Percentiles rank a stretch among this genome's conserved stretches.
These are phyloP conservation scores for Ascoidea rubescens DNA, from an alignment of 805 yeast species.

Conservation along the genomic window DNA sequence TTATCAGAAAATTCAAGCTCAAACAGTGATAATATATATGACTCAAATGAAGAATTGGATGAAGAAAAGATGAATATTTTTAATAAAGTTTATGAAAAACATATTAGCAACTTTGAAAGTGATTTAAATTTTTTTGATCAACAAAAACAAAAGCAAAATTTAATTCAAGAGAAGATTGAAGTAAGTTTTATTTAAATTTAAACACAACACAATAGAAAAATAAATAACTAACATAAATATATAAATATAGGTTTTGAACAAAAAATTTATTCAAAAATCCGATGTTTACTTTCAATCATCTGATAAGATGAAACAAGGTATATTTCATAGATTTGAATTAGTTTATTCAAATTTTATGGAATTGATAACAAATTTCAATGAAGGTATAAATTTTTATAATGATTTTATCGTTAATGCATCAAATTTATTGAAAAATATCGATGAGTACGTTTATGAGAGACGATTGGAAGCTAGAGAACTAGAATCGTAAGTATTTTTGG, in stretches of 20 bases:
- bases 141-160: slow-evolving; percentile 23
- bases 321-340: slow-evolving; percentile 16
- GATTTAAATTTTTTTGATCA: slow-evolving; percentile 35
- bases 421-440: slow-evolving; percentile 32
- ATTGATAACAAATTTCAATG: slow-evolving; percentile 42
- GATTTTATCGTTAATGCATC: slow-evolving; percentile 38
- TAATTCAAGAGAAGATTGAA: slow-evolving; percentile 25
- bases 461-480: slow-evolving; percentile 39
- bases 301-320: slow-evolving; percentile 2
- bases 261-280: slow-evolving; percentile 8
- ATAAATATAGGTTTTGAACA: slow-evolving; percentile 5
- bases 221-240: too few relatives aligned
- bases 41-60: slow-evolving; percentile 11
- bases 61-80: slow-evolving; percentile 10
- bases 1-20: not conserved
- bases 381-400: slow-evolving; percentile 60
- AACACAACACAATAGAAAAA: not conserved
- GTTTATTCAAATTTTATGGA: slow-evolving; percentile 30
- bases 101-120: slow-evolving; percentile 30
- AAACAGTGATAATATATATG: slow-evolving; percentile 12
- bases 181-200: not conserved
- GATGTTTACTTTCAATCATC: not conserved
- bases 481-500: slow-evolving; percentile 18
- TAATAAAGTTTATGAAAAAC: slow-evolving; percentile 26
- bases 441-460: slow-evolving; percentile 34